Percentiles rank a stretch among this genome's conserved stretches.
phyloP scores from a whole-genome alignment of 2,329 filamentous ascomycete genomes.

The Bisporella sp. region DNA sequence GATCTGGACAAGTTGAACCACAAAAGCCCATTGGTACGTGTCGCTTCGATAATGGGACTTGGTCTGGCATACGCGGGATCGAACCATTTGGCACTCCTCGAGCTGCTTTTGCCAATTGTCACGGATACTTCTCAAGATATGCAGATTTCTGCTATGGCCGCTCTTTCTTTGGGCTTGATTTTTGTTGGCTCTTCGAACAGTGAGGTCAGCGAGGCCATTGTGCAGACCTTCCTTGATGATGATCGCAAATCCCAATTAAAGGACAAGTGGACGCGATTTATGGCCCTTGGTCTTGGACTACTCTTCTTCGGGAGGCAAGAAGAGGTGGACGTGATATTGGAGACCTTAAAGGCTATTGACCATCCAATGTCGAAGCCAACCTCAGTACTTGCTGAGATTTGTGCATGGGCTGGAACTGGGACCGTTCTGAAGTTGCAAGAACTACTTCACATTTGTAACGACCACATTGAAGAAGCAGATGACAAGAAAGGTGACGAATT shows the following conservation, averaged over 20 bases:
- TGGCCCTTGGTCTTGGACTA: conserved; percentile 86
- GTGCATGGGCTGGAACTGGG: conserved; percentile 95
- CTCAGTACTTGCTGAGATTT: conserved; percentile 88
- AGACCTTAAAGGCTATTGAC: conserved; percentile 93
- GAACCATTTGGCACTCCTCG: conserved; percentile 82
- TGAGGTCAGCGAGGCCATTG: conserved; percentile 85
- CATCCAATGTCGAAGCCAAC: conserved; percentile 97
- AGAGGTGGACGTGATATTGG: conserved; percentile 95
- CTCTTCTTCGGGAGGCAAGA: conserved; percentile 96
- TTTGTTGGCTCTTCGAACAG: conserved; percentile 90
- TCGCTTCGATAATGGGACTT: conserved; percentile 90
- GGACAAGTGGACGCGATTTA: conserved; percentile 97
- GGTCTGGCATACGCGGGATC: conserved; percentile 92
- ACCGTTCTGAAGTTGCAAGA: conserved; percentile 97
- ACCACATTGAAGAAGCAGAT: conserved; percentile 89
- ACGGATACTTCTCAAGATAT: conserved; percentile 79
- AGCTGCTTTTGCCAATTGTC: conserved; percentile 80
- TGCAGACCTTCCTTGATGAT: conserved; percentile 88
- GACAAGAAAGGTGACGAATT: conserved; percentile 95
- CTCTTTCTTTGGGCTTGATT: conserved; percentile 80
- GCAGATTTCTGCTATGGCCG: conserved; percentile 95
- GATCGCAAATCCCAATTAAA: conserved; percentile 86
- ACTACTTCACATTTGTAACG: conserved; percentile 94
- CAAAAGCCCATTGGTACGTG: conserved; percentile 69
- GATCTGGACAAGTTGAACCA: conserved; percentile 74